Conservation (phyloP, 1,284 basidiomycete species). For the Hypsizygus ulmarius region DNA sequence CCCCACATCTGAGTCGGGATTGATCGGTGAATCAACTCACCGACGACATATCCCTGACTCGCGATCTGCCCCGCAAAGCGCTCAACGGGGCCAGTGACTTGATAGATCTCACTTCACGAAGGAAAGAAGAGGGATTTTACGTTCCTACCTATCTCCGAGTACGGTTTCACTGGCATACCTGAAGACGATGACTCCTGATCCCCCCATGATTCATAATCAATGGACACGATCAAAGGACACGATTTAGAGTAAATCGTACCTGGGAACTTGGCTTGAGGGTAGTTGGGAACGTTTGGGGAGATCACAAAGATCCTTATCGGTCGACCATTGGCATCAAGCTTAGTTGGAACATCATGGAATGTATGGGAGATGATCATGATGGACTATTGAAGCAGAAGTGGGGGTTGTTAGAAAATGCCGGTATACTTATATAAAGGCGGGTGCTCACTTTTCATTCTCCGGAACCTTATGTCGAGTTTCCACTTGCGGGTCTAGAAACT, state of each 20-base stretch:
- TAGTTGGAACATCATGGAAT: slow-evolving; percentile 72
- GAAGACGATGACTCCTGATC: slow-evolving; percentile 72
- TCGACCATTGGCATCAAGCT: slow-evolving; percentile 57
- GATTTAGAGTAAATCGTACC: slow-evolving; percentile 38
- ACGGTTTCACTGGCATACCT: slow-evolving; percentile 50
- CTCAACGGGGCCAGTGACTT: slow-evolving; percentile 84
- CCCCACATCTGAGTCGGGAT: neutral
- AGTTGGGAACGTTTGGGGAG: slow-evolving; percentile 63
- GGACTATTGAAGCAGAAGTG: neutral
- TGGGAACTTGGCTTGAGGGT: slow-evolving; percentile 82
- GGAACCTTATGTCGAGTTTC: too few relatives aligned
- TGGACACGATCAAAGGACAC: neutral
- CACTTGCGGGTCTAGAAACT: slow-evolving; percentile 9
- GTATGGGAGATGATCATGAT: slow-evolving; percentile 80
- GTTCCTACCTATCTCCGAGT: too few relatives aligned
- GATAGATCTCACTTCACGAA: slow-evolving; percentile 71
- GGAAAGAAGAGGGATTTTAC: slow-evolving; percentile 1
- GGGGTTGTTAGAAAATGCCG: too few relatives aligned
- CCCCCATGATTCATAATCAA: slow-evolving; percentile 2
- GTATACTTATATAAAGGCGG: neutral
- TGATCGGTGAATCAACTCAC: slow-evolving; percentile 33
- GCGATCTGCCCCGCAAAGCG: slow-evolving; percentile 91
- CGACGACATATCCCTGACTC: slow-evolving; percentile 81
- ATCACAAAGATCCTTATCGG: slow-evolving; percentile 80
- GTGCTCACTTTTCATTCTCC: neutral